Evolutionary conservation across 1,139 yeast genomes (phyloP).

Genomic region (Saccharomycopsis crataegensis): DNA sequence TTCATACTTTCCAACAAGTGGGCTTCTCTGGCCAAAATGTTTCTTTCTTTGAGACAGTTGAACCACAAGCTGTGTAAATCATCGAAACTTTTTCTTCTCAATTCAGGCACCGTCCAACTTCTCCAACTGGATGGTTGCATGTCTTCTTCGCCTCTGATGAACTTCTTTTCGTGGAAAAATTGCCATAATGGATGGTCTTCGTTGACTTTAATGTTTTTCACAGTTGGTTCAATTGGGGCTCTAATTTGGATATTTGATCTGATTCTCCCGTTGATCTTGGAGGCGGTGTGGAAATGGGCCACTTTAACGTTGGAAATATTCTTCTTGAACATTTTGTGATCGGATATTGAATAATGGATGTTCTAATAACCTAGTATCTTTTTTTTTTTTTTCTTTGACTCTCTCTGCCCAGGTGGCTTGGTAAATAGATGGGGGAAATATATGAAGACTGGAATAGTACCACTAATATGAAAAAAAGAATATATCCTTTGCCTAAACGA

Average conservation of each 20-base stretch:
- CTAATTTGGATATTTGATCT: constrained; percentile 42
- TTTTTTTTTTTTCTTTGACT: too few species aligned
- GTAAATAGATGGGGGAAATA: too few species aligned
- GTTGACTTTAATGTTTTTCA: constrained; percentile 59
- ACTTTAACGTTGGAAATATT: background rate
- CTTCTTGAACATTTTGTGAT: too few species aligned
- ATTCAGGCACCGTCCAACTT: constrained; percentile 82
- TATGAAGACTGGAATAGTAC: too few species aligned
- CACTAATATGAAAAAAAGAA: too few species aligned
- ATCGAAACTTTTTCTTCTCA: constrained; percentile 84
- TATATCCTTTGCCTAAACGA: too few species aligned
- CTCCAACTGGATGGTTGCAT: constrained; percentile 47
- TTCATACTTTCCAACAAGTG: constrained; percentile 35
- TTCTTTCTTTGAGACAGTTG: constrained; percentile 74
- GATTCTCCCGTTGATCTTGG: constrained; percentile 10
- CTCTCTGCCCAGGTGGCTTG: too few species aligned
- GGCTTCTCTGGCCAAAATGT: constrained; percentile 68
- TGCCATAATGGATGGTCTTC: constrained; percentile 96
- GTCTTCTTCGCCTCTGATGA: constrained; percentile 53
- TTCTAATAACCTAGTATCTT: background rate
- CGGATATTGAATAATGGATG: background rate
- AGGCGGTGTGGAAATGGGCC: constrained; percentile 6
- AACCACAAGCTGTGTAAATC: constrained; percentile 93
- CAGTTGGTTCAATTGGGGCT: constrained; percentile 83
- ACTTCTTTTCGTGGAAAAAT: constrained; percentile 63